Evolutionary conservation across 2,329 filamentous ascomycete genomes (phyloP).

Genomic region (Penicillium sp.): DNA sequence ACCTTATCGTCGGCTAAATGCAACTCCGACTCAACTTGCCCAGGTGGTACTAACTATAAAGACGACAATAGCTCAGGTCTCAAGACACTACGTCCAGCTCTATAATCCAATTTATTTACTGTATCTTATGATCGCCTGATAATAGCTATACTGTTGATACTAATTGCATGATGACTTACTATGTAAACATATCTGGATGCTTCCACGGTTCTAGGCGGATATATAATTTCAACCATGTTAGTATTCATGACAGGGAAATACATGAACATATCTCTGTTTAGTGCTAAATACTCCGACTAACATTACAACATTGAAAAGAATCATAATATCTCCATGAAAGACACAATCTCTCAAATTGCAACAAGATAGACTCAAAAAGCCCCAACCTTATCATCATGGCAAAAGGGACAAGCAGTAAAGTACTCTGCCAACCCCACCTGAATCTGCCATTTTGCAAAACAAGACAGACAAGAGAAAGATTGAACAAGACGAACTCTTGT

Average conservation of each 20-base stretch:
- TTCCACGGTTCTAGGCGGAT: not conserved
- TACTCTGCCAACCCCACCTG: not conserved
- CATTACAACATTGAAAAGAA: not conserved
- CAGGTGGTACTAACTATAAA: not conserved
- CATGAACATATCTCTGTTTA: too few species aligned
- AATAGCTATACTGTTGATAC: not conserved
- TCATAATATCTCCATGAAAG: not conserved
- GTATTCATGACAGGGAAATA: not conserved
- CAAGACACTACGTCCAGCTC: not conserved
- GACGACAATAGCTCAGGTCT: not conserved
- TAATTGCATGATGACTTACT: not conserved
- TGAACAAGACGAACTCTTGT: not conserved
- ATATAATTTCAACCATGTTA: not conserved
- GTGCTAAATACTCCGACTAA: not conserved
- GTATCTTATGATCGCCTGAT: not conserved
- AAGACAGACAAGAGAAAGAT: not conserved
- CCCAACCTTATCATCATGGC: not conserved
- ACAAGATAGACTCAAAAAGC: not conserved
- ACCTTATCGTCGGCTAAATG: not conserved
- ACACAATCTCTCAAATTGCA: not conserved
- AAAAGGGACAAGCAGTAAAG: not conserved
- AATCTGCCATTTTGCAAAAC: conserved; percentile 2
- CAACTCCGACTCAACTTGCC: not conserved
- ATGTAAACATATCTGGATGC: not conserved
- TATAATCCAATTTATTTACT: not conserved